Conservation (phyloP, 2,329 filamentous ascomycete species). For the Alternaria sp. region DNA sequence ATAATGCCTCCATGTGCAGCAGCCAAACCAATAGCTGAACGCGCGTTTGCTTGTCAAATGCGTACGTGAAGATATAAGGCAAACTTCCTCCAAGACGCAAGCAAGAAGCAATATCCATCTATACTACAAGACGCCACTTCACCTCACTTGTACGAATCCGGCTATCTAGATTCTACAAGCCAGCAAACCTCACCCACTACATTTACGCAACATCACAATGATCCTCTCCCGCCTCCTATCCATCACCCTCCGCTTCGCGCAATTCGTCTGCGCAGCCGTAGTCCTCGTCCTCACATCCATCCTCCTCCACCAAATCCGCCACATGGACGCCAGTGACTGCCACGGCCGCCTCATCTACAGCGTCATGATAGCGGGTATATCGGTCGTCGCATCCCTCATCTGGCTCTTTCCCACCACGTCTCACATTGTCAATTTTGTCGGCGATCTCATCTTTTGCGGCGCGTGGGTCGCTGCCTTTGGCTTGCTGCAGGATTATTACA, state of each 20-base stretch:
- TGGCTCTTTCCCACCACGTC: constrained; percentile 73
- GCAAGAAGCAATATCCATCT: neutral
- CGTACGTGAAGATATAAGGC: neutral
- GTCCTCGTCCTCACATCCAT: constrained; percentile 29
- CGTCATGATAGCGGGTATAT: constrained; percentile 70
- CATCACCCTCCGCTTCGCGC: constrained; percentile 63
- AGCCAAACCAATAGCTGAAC: neutral
- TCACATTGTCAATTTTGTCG: constrained; percentile 71
- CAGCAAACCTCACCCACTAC: neutral
- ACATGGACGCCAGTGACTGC: constrained; percentile 57
- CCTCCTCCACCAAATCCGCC: constrained; percentile 23
- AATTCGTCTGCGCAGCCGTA: constrained; percentile 73
- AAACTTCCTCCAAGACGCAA: neutral
- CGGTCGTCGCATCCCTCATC: constrained; percentile 69
- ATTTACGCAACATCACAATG: constrained; percentile 11
- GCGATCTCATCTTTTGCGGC: constrained; percentile 71
- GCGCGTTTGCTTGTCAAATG: neutral
- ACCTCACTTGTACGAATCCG: neutral
- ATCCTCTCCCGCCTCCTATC: constrained; percentile 56
- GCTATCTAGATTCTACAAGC: neutral
- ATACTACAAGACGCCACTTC: neutral
- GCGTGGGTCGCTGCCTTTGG: constrained; percentile 64
- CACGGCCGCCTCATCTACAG: constrained; percentile 76
- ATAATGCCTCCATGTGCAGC: neutral
- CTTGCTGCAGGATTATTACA: constrained; percentile 49